phyloP scores from a whole-genome alignment of 2,329 filamentous ascomycete genomes.

The Penicillium nordicum region DNA sequence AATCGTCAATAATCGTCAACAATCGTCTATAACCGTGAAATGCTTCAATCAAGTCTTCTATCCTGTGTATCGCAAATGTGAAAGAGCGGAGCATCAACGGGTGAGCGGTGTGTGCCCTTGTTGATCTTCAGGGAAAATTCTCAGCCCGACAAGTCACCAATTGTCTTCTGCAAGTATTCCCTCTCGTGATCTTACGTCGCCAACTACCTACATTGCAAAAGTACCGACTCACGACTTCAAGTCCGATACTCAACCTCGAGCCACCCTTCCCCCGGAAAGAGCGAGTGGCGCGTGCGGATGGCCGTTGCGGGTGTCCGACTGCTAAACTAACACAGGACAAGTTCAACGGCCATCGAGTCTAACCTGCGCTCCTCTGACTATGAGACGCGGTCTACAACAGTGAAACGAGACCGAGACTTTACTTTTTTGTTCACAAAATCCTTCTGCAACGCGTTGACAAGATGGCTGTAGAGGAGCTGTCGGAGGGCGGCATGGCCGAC shows the following conservation, averaged over 20 bases:
- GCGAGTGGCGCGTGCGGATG: slow-evolving; percentile 14
- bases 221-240: neutral
- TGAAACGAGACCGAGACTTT: neutral
- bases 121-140: slow-evolving; percentile 17
- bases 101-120: slow-evolving; percentile 22
- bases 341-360: slow-evolving; percentile 22
- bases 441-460: slow-evolving; percentile 8
- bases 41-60: neutral
- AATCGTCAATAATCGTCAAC: neutral
- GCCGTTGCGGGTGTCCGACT: slow-evolving; percentile 25
- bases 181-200: slow-evolving; percentile 1
- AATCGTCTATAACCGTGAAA: neutral
- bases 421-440: neutral
- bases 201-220: neutral
- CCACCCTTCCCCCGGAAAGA: slow-evolving; percentile 1
- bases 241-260: neutral
- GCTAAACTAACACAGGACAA: slow-evolving; percentile 16
- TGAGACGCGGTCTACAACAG: neutral
- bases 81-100: slow-evolving; percentile 8
- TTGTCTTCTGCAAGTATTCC: slow-evolving; percentile 10
- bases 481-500: slow-evolving; percentile 39
- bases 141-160: slow-evolving; percentile 19
- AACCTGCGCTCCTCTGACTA: neutral
- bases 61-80: neutral
- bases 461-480: slow-evolving; percentile 37